Percentiles rank a stretch among this genome's conserved stretches.
Conservation (phyloP, 2,329 filamentous ascomycete species). For the Fusarium secorum region DNA sequence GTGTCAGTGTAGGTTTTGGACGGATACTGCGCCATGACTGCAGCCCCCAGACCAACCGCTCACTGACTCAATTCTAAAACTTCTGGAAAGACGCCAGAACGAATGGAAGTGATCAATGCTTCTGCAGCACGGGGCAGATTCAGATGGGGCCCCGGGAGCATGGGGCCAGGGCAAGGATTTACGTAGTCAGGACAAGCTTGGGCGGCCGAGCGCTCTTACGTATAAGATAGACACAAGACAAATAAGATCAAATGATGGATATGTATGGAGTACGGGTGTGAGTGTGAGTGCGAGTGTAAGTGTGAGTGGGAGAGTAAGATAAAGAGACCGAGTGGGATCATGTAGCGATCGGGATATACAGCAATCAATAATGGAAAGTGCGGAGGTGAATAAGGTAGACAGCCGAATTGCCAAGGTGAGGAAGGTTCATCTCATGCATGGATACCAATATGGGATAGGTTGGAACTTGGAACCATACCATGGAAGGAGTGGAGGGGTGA, state of each 20-base stretch:
- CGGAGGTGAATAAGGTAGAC: background rate
- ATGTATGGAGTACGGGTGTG: background rate
- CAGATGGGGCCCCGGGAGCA: slow-evolving; percentile 33
- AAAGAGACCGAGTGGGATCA: slow-evolving; percentile 8
- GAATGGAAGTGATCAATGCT: slow-evolving; percentile 34
- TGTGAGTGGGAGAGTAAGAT: background rate
- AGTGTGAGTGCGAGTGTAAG: background rate
- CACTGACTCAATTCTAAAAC: slow-evolving; percentile 7
- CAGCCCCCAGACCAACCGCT: background rate
- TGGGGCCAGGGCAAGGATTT: slow-evolving; percentile 29
- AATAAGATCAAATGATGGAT: background rate
- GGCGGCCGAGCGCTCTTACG: slow-evolving; percentile 19
- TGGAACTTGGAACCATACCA: background rate
- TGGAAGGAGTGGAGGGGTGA: slow-evolving; percentile 27
- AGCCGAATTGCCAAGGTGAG: background rate
- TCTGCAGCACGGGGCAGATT: slow-evolving; percentile 37
- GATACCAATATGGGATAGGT: background rate
- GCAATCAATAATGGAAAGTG: background rate
- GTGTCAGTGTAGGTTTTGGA: slow-evolving; percentile 8
- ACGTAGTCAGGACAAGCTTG: slow-evolving; percentile 6
- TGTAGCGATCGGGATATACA: background rate
- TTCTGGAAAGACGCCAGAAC: slow-evolving; percentile 44
- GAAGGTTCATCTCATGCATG: slow-evolving; percentile 10
- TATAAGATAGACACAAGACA: slow-evolving; percentile 3
- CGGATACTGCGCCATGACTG: slow-evolving; percentile 18